Conservation (phyloP, 176 grass and related monocot genomes). For the Chloris gayana region DNA sequence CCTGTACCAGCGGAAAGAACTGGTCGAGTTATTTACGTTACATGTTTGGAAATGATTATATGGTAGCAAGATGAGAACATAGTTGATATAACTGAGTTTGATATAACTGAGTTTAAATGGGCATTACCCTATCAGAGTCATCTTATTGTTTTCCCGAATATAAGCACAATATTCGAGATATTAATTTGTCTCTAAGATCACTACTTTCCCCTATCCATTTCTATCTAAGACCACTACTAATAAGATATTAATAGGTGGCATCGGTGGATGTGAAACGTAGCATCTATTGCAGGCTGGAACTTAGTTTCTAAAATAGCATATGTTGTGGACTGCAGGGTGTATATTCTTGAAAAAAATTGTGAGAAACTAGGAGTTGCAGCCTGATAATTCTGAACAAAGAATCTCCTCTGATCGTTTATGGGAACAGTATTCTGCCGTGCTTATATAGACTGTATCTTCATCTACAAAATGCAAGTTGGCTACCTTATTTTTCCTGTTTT, state of each 20-base stretch:
- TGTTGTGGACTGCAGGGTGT: not conserved
- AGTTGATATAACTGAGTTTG: not conserved
- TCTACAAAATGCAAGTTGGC: not conserved
- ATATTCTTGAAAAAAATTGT: not conserved
- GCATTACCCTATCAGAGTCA: slow-evolving; percentile 11
- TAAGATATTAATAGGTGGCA: not conserved
- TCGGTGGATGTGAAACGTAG: slow-evolving; percentile 2
- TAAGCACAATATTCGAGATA: not conserved
- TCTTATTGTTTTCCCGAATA: slow-evolving; percentile 9
- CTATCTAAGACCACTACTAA: not conserved
- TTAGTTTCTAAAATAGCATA: not conserved
- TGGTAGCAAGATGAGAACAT: slow-evolving; percentile 4
- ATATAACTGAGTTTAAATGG: not conserved
- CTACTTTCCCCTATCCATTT: not conserved
- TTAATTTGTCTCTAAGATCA: too few species aligned
- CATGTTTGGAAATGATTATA: slow-evolving; percentile 16
- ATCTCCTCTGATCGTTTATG: not conserved
- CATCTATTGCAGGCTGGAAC: not conserved
- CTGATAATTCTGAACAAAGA: slow-evolving; percentile 16
- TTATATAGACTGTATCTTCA: slow-evolving; percentile 15
- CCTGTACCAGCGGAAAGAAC: not conserved
- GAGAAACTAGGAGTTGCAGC: not conserved
- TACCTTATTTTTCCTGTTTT: slow-evolving; percentile 33
- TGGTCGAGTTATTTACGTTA: slow-evolving; percentile 7
- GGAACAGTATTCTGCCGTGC: not conserved